A percentile compares a stretch with the other conserved stretches of the same genome.
Conservation (phyloP, 148 eudicot species). For the Amaranthus palmeri region DNA sequence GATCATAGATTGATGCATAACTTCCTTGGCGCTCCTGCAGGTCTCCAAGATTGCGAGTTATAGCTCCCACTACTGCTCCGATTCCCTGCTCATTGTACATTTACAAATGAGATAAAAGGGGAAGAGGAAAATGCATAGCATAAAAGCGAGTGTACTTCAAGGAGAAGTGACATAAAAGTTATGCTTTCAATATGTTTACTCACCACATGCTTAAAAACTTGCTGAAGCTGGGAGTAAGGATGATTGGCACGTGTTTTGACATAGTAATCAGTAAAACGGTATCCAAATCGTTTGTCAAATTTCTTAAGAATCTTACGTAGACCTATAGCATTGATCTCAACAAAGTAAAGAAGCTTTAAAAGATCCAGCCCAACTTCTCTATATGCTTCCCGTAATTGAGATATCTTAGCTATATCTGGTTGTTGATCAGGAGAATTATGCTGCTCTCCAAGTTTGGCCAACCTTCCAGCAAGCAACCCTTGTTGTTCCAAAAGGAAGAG, state of each 20-base stretch:
- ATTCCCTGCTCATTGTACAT: constrained; percentile 49
- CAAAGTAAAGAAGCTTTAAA: constrained; percentile 66
- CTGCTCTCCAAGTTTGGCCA: constrained; percentile 56
- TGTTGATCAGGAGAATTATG: constrained; percentile 48
- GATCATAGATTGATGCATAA: constrained; percentile 79
- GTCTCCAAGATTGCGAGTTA: constrained; percentile 85
- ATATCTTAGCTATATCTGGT: constrained; percentile 53
- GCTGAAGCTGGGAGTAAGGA: constrained; percentile 93
- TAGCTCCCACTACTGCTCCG: constrained; percentile 94
- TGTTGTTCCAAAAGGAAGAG: constrained; percentile 85
- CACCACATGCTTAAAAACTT: constrained; percentile 97
- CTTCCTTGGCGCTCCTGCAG: constrained; percentile 83
- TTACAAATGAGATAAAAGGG: constrained; percentile 3
- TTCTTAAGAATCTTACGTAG: constrained; percentile 88
- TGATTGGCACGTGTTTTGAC: constrained; percentile 92
- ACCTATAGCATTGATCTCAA: constrained; percentile 86
- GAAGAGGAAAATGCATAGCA: background rate
- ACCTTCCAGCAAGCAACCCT: constrained; percentile 72
- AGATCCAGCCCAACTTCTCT: constrained; percentile 74
- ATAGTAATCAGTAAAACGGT: constrained; percentile 76
- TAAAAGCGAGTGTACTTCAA: background rate
- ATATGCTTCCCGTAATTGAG: constrained; percentile 65
- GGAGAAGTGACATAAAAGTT: background rate
- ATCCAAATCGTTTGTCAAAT: constrained; percentile 84
- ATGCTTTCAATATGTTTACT: constrained; percentile 11